Evolutionary conservation across 106 monocot species (phyloP).

Genomic region (Agapanthus africanus): DNA sequence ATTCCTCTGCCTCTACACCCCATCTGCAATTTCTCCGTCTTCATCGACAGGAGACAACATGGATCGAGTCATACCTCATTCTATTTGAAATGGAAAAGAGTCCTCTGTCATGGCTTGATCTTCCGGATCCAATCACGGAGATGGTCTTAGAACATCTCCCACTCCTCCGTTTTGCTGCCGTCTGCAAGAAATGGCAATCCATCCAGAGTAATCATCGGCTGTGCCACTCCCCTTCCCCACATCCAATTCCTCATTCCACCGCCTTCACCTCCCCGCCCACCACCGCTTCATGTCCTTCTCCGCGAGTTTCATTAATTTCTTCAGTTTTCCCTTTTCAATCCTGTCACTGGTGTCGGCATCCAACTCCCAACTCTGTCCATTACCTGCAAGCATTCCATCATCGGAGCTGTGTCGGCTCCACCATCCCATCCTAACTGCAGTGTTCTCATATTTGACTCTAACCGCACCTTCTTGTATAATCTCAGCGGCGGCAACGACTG

Average conservation of each 20-base stretch:
- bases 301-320: background rate
- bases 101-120: background rate
- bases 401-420: background rate
- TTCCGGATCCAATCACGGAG: background rate
- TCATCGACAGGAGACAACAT: too few relatives aligned
- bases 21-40: too few relatives aligned
- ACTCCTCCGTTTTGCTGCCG: background rate
- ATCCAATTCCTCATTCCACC: background rate
- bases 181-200: background rate
- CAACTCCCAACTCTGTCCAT: background rate
- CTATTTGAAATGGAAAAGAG: too few relatives aligned
- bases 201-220: background rate
- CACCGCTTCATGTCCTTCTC: background rate
- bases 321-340: background rate
- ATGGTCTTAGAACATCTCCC: background rate
- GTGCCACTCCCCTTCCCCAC: background rate
- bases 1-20: too few relatives aligned
- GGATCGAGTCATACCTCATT: too few relatives aligned
- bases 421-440: too few relatives aligned
- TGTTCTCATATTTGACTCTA: background rate
- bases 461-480: background rate
- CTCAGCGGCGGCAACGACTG: background rate
- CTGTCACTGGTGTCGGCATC: background rate
- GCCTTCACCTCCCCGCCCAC: background rate
- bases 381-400: background rate